A percentile compares a stretch with the other conserved stretches of the same genome.
Conservation (phyloP, 148 eudicot species). For the Heliosperma pusillum region DNA sequence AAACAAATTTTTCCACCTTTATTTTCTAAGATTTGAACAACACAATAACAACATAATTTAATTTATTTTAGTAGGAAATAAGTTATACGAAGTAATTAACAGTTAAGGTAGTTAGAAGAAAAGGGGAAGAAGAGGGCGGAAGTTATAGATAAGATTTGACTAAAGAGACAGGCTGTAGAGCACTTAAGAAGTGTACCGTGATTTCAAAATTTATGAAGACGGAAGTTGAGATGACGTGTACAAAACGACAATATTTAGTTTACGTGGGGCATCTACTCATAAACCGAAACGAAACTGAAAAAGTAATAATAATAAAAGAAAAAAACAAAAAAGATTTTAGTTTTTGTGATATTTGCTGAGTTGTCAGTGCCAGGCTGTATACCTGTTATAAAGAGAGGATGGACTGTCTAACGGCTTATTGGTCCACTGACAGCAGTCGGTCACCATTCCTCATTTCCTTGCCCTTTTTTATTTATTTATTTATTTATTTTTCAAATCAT, state of each 20-base stretch:
- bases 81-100: no score
- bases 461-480: not conserved
- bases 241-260: constrained; percentile 27
- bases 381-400: constrained; percentile 13
- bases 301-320: not conserved
- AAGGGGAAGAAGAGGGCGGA: not conserved
- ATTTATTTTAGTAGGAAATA: no score
- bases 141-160: constrained; percentile 21
- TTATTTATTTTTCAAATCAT: no score
- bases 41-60: no score
- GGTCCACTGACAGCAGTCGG: constrained; percentile 26
- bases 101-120: not conserved
- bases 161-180: constrained; percentile 28
- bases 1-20: no score
- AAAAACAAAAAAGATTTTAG: no score
- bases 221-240: constrained; percentile 25
- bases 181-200: constrained; percentile 26
- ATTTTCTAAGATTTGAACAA: no score
- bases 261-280: constrained; percentile 13
- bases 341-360: constrained; percentile 24
- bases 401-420: constrained; percentile 25
- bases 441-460: constrained; percentile 23
- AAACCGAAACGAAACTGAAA: constrained; percentile 21
- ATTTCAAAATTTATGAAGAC: constrained; percentile 8
- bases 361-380: constrained; percentile 33